phyloP scores from a whole-genome alignment of 2,329 filamentous ascomycete species.

The Didymella exigua region DNA sequence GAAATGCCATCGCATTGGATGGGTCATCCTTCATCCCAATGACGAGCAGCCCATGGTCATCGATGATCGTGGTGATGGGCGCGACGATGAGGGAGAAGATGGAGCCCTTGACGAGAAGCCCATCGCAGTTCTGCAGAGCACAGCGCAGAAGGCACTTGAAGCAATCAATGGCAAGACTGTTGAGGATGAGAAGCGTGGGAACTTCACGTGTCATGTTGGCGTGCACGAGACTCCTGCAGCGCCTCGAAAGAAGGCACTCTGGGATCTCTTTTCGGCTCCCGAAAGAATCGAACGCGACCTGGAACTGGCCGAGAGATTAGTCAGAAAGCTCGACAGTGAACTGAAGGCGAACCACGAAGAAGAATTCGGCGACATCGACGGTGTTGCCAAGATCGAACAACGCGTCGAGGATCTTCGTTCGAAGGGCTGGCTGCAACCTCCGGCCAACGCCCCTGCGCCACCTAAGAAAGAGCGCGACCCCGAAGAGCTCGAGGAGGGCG shows the following conservation, averaged over 20 bases:
- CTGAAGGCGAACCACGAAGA: conserved; percentile 70
- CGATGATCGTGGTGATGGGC: conserved; percentile 73
- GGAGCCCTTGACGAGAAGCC: conserved; percentile 63
- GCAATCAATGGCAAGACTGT: conserved; percentile 98
- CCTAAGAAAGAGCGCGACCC: conserved; percentile 66
- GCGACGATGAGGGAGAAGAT: conserved; percentile 68
- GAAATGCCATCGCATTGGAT: conserved; percentile 95
- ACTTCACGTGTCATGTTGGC: conserved; percentile 97
- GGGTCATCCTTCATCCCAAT: conserved; percentile 91
- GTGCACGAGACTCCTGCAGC: conserved; percentile 88
- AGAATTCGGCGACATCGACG: conserved; percentile 58
- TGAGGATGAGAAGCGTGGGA: conserved; percentile 88
- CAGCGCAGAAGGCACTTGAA: conserved; percentile 85
- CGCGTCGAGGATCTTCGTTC: conserved; percentile 80
- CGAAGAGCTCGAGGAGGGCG: conserved; percentile 75
- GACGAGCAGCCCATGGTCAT: conserved; percentile 66
- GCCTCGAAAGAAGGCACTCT: conserved; percentile 91
- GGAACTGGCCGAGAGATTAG: conserved; percentile 78
- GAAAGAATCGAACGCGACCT: conserved; percentile 93
- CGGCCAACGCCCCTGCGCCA: conserved; percentile 57
- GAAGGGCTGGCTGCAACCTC: conserved; percentile 76
- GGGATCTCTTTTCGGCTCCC: conserved; percentile 94
- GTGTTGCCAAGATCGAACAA: conserved; percentile 80
- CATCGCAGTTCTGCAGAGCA: conserved; percentile 48
- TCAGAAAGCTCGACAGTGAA: conserved; percentile 83